Percentiles rank a stretch among this genome's conserved stretches.
phyloP scores from a whole-genome alignment of 352 stramenopile species.

The Phytophthora nicotianae region DNA sequence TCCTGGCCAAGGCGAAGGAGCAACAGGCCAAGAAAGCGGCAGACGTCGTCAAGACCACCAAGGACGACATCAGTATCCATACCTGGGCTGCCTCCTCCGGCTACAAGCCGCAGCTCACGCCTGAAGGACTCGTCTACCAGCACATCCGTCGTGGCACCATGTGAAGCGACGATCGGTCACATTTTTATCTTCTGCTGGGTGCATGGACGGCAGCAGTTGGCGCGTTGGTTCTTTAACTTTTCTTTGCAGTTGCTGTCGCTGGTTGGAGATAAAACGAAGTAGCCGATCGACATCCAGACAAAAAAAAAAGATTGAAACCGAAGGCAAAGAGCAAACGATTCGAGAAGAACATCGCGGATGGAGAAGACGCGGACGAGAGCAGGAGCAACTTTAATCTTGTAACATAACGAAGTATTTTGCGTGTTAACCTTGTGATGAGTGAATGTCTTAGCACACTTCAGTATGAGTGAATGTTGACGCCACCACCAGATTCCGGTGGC shows the following conservation, averaged over 20 bases:
- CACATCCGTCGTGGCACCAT: conserved; percentile 80
- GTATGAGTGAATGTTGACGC: neutral
- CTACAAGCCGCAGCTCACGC: conserved; percentile 44
- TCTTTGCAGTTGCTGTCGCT: conserved; percentile 21
- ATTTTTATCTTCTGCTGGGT: conserved; percentile 21
- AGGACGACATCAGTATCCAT: conserved; percentile 72
- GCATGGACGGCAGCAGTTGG: conserved; percentile 2
- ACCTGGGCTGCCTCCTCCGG: conserved; percentile 37
- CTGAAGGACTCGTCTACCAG: conserved; percentile 65
- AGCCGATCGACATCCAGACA: conserved; percentile 7
- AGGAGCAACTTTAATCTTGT: conserved; percentile 28
- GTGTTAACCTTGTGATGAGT: conserved; percentile 2
- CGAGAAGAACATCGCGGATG: conserved; percentile 1
- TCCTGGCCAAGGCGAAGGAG: conserved; percentile 57
- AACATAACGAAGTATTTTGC: conserved; percentile 23
- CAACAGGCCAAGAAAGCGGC: conserved; percentile 59
- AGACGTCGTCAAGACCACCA: conserved; percentile 49
- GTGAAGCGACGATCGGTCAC: conserved; percentile 36
- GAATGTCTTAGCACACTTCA: too few relatives aligned
- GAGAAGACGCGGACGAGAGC: conserved; percentile 11
- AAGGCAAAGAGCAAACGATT: conserved; percentile 1
- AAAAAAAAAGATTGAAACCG: conserved; percentile 24
- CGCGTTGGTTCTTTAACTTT: conserved; percentile 25
- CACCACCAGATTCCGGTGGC: conserved; percentile 19
- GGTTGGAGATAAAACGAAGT: conserved; percentile 5